These are phyloP conservation scores for Leishmania turanica DNA, from an alignment of 208 protist genomes.

Conservation along the genomic window DNA sequence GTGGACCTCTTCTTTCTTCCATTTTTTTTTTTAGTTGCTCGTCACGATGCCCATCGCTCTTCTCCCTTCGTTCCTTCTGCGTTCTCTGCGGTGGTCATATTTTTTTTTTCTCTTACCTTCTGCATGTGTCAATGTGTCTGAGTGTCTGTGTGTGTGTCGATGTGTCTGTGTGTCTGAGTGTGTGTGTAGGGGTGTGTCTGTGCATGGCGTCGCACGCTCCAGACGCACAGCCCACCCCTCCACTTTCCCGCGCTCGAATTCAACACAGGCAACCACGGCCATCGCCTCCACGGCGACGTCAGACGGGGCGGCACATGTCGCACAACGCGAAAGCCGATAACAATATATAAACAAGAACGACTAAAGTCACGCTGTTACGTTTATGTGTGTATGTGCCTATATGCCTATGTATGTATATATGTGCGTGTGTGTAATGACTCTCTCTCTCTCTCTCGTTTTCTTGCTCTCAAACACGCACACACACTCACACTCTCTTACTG, in stretches of 20 bases:
- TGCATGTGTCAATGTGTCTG: neutral
- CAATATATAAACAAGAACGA: too few species aligned
- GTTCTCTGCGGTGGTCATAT: neutral
- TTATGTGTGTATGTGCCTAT: neutral
- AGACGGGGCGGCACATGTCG: too few species aligned
- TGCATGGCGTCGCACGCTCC: too few species aligned
- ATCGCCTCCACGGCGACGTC: too few species aligned
- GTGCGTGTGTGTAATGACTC: too few species aligned
- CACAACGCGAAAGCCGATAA: too few species aligned
- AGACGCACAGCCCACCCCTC: too few species aligned
- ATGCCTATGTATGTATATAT: neutral
- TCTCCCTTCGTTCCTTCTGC: neutral
- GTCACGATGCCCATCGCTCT: neutral
- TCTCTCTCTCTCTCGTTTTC: too few species aligned
- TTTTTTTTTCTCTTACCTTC: neutral
- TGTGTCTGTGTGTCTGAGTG: neutral
- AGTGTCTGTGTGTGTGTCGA: neutral
- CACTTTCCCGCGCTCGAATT: too few species aligned
- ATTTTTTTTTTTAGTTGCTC: conserved; percentile 4
- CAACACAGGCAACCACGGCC: too few species aligned
- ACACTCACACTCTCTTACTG: neutral
- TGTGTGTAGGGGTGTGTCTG: too few species aligned
- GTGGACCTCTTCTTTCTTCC: neutral
- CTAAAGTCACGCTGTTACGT: neutral
- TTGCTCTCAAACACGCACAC: too few species aligned